Base-by-base conservation (phyloP, 1,284 basidiomycete species). In the Hymenochaete sp. region DNA sequence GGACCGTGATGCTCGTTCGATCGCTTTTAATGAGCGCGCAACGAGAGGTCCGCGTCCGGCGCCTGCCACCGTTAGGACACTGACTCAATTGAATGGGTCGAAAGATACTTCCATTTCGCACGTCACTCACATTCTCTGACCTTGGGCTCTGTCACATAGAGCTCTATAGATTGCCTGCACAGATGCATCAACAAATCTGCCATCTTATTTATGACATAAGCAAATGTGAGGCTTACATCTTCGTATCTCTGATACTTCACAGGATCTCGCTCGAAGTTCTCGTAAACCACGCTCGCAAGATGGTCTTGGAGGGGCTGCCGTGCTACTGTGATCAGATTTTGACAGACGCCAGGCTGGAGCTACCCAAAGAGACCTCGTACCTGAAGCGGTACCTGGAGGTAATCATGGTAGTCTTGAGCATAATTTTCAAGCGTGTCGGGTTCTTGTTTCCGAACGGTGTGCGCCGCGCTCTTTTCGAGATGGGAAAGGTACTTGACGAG, bases 211-310 rank as follows among this genome's bases (percentile, higher is more conserved):
- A n/a, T 28, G 29, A 16, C n/a, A 36, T 36, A 7, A 33, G n/a
- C n/a, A 9, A 18, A 25, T 35, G 33, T 21, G 13, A 35, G 11
- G 37, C 29, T 37, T 46, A 80, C 89, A 72, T 98, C 89, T 67
- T 98, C 96, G 62, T 98, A 99, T 55, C 91, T 82, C 42, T 75
- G 65, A 60, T 99, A 99, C 64, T 99, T 98, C 53, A 98, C 82
- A 0, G 96, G 93, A 67, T 98, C 96, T 57, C 90, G 81, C 60
- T 99, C 96, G 57, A 99, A 99, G 5, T 91, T 92, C 59, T 98
- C 90, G 62, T 99, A 99, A 5, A 93, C 98, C 47, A 83, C 75
- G 55, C 89, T 93, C 58, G 91, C 90, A 48, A 99, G 67, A 61
- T 99, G 93, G 60, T 98, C 93, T 86, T 96, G 93, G 56, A 99